Evolutionary conservation across 2,329 filamentous ascomycete genomes (phyloP).

Genomic region (Verticillium albo-atrum): DNA sequence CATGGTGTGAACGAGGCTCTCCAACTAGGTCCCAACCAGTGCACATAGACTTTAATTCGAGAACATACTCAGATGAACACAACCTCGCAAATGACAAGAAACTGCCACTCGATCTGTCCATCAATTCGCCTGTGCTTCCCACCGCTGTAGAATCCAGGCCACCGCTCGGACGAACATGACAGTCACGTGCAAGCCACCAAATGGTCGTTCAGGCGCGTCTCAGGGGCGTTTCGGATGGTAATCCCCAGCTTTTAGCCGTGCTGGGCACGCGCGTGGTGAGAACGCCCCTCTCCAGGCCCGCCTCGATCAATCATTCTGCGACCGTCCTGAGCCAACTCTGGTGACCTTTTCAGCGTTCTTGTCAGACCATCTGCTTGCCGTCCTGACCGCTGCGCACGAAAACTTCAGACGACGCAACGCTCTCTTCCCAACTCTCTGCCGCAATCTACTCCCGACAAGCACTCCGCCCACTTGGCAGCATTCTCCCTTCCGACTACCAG

Average conservation of each 20-base stretch:
- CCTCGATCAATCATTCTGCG: not conserved
- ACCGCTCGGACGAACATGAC: not conserved
- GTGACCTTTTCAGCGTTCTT: not conserved
- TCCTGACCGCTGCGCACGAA: not conserved
- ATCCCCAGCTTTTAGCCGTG: not conserved
- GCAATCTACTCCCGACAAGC: not conserved
- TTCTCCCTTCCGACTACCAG: not conserved
- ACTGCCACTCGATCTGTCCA: not conserved
- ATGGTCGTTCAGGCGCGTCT: not conserved
- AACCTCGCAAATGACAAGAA: not conserved
- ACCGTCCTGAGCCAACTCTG: not conserved
- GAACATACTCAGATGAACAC: not conserved
- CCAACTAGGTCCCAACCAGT: not conserved
- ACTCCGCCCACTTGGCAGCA: not conserved
- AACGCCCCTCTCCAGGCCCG: not conserved
- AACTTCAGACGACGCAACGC: not conserved
- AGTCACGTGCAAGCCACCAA: not conserved
- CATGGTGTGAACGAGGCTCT: not conserved
- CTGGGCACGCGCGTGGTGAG: not conserved
- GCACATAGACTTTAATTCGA: not conserved
- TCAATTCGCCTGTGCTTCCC: not conserved
- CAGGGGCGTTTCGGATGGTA: not conserved
- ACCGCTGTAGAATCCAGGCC: not conserved
- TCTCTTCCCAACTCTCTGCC: not conserved
- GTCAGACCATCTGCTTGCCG: not conserved